These are phyloP conservation scores for Ottelia alismoides DNA, from an alignment of 106 monocot genomes.

Conservation along the genomic window DNA sequence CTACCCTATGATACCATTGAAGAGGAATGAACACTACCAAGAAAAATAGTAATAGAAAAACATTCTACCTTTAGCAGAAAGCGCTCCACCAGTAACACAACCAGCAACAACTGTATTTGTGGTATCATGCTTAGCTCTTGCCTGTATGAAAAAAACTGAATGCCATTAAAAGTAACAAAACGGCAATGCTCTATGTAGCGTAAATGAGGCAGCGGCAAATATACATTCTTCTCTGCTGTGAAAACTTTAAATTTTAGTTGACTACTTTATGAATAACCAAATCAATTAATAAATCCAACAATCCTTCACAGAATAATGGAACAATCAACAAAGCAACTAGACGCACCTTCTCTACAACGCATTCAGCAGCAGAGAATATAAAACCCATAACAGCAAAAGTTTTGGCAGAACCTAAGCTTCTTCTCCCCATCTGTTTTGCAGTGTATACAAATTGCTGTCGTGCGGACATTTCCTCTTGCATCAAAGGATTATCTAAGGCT, in stretches of 20 bases:
- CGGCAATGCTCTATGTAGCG: background rate
- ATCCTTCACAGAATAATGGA: no score
- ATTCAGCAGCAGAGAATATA: constrained; percentile 92
- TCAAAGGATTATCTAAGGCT: constrained; percentile 83
- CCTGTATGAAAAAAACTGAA: constrained; percentile 23
- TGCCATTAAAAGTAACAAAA: background rate
- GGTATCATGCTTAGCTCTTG: constrained; percentile 89
- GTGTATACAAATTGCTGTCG: constrained; percentile 72
- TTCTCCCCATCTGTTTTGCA: constrained; percentile 95
- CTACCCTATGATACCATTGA: no score
- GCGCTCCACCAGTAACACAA: constrained; percentile 84
- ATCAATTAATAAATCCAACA: no score
- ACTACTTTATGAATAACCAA: no score
- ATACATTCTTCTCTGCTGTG: no score
- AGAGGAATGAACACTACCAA: no score
- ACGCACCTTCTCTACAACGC: constrained; percentile 89
- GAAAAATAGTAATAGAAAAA: no score
- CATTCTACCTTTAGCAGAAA: constrained; percentile 92
- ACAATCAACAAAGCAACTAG: no score
- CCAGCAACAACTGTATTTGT: constrained; percentile 94
- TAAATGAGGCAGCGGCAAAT: no score
- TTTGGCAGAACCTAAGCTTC: constrained; percentile 74
- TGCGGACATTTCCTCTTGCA: constrained; percentile 65
- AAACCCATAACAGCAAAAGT: constrained; percentile 96
- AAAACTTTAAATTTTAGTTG: no score